These are phyloP conservation scores for Hordeum vulgare DNA, from an alignment of 176 grass and related monocot species.

Conservation along the genomic window MorexV3_pseudomolecules_assembly NC_058518.1:38600457-38600956, in stretches of 20 bases:
- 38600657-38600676: neutral
- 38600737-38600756: conserved; percentile 99
- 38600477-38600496: conserved; percentile 96
- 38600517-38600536: conserved; percentile 91
- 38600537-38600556: conserved; percentile 90
- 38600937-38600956: conserved; percentile 9
- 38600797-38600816: conserved; percentile 99
- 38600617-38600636: neutral
- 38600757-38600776: conserved; percentile 98
- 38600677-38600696: neutral
- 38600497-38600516: conserved; percentile 97
- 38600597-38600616: conserved; percentile 10
- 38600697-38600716: conserved; percentile 66
- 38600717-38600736: conserved; percentile 99
- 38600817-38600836: conserved; percentile 96
- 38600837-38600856: conserved; percentile 94
- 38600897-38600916: conserved; percentile 61
- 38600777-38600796: conserved; percentile 90
- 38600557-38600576: conserved; percentile 99
- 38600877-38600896: conserved; percentile 91
- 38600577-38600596: conserved; percentile 89
- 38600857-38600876: conserved; percentile 96
- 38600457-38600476: conserved; percentile 86
- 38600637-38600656: neutral
- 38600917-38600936: neutral